Conservation (phyloP, 2,329 filamentous ascomycete genomes). For the Fusarium neocosmosporiellum region DNA sequence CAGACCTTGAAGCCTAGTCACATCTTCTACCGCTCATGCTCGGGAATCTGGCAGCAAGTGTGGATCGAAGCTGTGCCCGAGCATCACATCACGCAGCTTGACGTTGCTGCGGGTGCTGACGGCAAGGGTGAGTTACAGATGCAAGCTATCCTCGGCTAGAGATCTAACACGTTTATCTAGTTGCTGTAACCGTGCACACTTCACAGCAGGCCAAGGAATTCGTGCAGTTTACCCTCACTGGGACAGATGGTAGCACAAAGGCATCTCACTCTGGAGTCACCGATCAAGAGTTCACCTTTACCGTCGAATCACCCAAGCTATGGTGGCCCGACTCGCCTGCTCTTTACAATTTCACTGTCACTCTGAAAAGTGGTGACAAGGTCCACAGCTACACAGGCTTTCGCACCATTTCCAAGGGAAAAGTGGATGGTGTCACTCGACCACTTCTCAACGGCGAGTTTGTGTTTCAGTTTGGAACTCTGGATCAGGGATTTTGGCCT, state of each 20-base stretch:
- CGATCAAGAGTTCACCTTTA: conserved; percentile 65
- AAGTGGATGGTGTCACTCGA: conserved; percentile 67
- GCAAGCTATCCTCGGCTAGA: too few species aligned
- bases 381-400: conserved; percentile 77
- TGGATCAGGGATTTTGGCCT: conserved; percentile 79
- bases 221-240: not conserved
- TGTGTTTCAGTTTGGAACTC: conserved; percentile 73
- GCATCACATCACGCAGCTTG: conserved; percentile 67
- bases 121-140: conserved; percentile 3
- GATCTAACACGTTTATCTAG: not conserved
- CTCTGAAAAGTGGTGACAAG: conserved; percentile 57
- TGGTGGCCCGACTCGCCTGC: conserved; percentile 74
- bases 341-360: conserved; percentile 73
- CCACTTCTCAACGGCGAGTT: conserved; percentile 77
- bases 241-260: not conserved
- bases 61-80: conserved; percentile 74
- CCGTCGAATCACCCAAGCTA: conserved; percentile 63
- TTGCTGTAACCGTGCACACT: conserved; percentile 8
- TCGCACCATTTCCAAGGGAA: conserved; percentile 68
- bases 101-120: conserved; percentile 64
- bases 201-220: not conserved
- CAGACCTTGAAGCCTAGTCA: conserved; percentile 67
- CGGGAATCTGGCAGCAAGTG: conserved; percentile 79
- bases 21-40: conserved; percentile 79
- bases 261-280: conserved; percentile 45